These are phyloP conservation scores for Cryptosporidium ubiquitum DNA, from an alignment of 169 alveolate species.

Conservation along the genomic window DNA sequence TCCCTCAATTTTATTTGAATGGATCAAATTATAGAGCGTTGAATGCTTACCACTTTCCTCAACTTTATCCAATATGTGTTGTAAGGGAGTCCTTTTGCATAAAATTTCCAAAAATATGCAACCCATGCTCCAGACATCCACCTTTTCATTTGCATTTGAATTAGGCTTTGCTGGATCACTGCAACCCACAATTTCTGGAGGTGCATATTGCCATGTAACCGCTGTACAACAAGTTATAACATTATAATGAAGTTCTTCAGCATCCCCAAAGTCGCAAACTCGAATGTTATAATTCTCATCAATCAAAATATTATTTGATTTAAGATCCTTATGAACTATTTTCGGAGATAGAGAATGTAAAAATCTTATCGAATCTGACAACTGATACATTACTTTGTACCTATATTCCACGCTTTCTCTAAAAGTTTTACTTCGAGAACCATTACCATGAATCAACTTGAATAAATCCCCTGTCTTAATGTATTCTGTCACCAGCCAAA, in stretches of 20 bases:
- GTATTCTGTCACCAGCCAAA: conserved; percentile 75
- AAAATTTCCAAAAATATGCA: conserved; percentile 72
- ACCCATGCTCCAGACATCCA: conserved; percentile 77
- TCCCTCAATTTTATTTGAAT: conserved; percentile 51
- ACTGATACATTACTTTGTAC: conserved; percentile 65
- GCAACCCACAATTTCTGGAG: conserved; percentile 75
- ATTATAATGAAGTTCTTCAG: conserved; percentile 72
- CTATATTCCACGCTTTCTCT: conserved; percentile 33
- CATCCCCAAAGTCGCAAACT: conserved; percentile 90
- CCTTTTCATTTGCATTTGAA: conserved; percentile 74
- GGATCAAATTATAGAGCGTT: conserved; percentile 45
- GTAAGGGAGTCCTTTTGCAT: conserved; percentile 58
- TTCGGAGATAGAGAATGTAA: conserved; percentile 83
- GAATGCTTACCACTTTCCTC: conserved; percentile 65
- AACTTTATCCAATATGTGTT: conserved; percentile 50
- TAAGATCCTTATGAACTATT: conserved; percentile 90
- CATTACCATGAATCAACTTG: conserved; percentile 59
- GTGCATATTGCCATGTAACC: conserved; percentile 77
- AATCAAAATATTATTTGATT: conserved; percentile 89
- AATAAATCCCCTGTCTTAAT: conserved; percentile 69
- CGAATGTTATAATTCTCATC: conserved; percentile 83
- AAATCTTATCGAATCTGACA: conserved; percentile 67
- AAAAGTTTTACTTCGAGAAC: conserved; percentile 7
- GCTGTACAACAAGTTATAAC: conserved; percentile 73
- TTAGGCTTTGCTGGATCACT: conserved; percentile 75